Conservation (phyloP, 2,329 filamentous ascomycete species). For the Chaetothyriales sp. region DNA sequence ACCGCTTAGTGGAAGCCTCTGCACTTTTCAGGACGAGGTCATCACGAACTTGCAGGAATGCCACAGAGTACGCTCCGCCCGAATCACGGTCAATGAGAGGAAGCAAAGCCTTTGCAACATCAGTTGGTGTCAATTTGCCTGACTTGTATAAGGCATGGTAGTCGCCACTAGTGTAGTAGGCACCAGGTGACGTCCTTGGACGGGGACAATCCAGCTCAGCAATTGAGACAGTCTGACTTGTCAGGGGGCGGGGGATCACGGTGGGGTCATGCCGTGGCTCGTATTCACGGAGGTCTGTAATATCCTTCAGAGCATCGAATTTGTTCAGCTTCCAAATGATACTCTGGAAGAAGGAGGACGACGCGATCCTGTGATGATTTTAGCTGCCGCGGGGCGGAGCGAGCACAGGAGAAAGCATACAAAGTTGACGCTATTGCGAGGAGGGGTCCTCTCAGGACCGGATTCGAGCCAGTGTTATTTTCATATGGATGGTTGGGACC, state of each 20-base stretch:
- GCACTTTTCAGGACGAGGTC: slow-evolving; percentile 53
- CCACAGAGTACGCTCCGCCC: slow-evolving; percentile 48
- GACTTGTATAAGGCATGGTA: slow-evolving; percentile 61
- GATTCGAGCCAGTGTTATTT: slow-evolving; percentile 46
- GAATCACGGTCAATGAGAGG: slow-evolving; percentile 51
- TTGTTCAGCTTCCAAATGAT: slow-evolving; percentile 58
- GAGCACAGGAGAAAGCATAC: slow-evolving; percentile 28
- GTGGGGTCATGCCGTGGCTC: slow-evolving; percentile 42
- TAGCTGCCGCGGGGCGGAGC: neutral
- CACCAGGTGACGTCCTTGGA: slow-evolving; percentile 24
- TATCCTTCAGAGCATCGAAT: slow-evolving; percentile 42
- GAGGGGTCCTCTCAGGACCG: slow-evolving; percentile 50
- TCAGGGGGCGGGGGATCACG: slow-evolving; percentile 32
- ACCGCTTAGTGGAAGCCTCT: slow-evolving; percentile 56
- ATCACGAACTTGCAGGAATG: slow-evolving; percentile 54
- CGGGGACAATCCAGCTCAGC: slow-evolving; percentile 19
- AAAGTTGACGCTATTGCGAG: slow-evolving; percentile 47
- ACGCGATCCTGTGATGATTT: slow-evolving; percentile 35
- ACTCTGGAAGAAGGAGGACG: slow-evolving; percentile 45
- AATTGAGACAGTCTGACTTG: slow-evolving; percentile 4
- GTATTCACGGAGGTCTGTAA: slow-evolving; percentile 40
- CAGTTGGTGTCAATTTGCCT: slow-evolving; percentile 53
- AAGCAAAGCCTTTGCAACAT: slow-evolving; percentile 56
- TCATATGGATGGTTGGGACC: slow-evolving; percentile 31
- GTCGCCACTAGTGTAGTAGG: slow-evolving; percentile 57